Evolutionary conservation across 768 basidiomycete genomes (phyloP).

Genomic region (Candolleomyces eurysporus): DNA sequence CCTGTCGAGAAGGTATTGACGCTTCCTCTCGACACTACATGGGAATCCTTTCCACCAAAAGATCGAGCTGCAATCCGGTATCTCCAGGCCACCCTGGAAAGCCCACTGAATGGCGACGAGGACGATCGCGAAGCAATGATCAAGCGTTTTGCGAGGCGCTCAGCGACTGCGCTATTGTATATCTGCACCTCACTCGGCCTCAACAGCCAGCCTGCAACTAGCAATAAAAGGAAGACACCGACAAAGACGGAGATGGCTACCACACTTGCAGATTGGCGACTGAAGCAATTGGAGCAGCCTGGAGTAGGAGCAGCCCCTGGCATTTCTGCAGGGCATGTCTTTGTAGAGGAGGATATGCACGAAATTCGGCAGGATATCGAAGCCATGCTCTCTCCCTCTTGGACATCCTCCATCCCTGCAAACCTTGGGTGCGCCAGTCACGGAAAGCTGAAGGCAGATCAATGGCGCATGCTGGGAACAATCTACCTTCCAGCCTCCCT

Average conservation of each 20-base stretch:
- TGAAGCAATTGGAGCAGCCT: not conserved
- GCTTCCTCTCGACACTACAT: not conserved
- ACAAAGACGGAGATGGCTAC: no score
- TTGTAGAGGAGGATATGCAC: slow-evolving; percentile 12
- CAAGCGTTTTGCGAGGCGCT: not conserved
- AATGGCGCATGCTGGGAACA: slow-evolving; percentile 34
- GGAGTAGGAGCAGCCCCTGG: not conserved
- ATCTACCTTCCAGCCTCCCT: slow-evolving; percentile 33
- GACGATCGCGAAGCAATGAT: not conserved
- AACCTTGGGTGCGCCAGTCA: slow-evolving; percentile 19
- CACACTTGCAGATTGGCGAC: not conserved
- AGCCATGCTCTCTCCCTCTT: slow-evolving; percentile 21
- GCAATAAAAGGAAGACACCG: no score
- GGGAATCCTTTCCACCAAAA: not conserved
- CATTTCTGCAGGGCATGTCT: slow-evolving; percentile 6
- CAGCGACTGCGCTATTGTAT: not conserved
- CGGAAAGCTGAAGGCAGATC: slow-evolving; percentile 31
- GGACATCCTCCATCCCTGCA: slow-evolving; percentile 19
- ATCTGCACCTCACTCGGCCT: no score
- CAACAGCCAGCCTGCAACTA: no score
- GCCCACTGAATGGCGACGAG: not conserved
- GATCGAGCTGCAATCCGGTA: not conserved
- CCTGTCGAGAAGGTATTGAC: not conserved
- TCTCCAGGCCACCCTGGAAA: not conserved
- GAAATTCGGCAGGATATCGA: slow-evolving; percentile 22